Conservation (phyloP, 2,329 filamentous ascomycete species). For the Cadophora malorum region DNA sequence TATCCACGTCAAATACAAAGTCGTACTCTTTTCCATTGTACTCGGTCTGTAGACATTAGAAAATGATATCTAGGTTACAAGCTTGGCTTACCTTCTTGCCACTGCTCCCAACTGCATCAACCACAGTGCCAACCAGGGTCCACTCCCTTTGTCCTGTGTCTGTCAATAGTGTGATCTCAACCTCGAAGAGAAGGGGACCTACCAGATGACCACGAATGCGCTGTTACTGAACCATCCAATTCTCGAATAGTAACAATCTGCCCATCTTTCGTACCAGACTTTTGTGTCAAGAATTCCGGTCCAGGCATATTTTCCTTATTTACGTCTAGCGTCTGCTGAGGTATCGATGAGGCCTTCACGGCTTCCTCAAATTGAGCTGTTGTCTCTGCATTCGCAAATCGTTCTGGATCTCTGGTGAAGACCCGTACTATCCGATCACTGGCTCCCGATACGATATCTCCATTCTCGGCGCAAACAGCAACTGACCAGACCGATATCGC, state of each 20-base stretch:
- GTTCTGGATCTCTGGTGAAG: conserved; percentile 76
- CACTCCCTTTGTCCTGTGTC: conserved; percentile 68
- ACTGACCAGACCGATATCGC: conserved; percentile 97
- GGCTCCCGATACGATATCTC: conserved; percentile 92
- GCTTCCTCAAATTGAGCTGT: conserved; percentile 80
- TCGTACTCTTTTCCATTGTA: conserved; percentile 91
- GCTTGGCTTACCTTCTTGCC: conserved; percentile 64
- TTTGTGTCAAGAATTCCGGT: conserved; percentile 81
- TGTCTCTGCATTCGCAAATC: conserved; percentile 71
- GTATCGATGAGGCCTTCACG: conserved; percentile 83
- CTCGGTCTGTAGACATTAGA: conserved; percentile 49
- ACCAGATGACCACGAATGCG: conserved; percentile 80
- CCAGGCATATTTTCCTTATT: conserved; percentile 93
- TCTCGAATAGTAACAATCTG: conserved; percentile 93
- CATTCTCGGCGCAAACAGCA: conserved; percentile 79
- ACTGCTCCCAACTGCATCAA: conserved; percentile 84
- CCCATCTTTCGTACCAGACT: conserved; percentile 92
- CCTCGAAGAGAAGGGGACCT: conserved; percentile 16
- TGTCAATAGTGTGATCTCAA: conserved; percentile 11
- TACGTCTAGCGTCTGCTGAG: conserved; percentile 83
- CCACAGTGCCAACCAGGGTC: conserved; percentile 92
- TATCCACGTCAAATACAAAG: conserved; percentile 95
- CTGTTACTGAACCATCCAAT: conserved; percentile 79
- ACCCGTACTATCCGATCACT: conserved; percentile 87
- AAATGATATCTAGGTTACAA: neutral